These are phyloP conservation scores for Hypoxylon sp. DNA, from an alignment of 2,329 filamentous ascomycete species.

Conservation along the genomic window DNA sequence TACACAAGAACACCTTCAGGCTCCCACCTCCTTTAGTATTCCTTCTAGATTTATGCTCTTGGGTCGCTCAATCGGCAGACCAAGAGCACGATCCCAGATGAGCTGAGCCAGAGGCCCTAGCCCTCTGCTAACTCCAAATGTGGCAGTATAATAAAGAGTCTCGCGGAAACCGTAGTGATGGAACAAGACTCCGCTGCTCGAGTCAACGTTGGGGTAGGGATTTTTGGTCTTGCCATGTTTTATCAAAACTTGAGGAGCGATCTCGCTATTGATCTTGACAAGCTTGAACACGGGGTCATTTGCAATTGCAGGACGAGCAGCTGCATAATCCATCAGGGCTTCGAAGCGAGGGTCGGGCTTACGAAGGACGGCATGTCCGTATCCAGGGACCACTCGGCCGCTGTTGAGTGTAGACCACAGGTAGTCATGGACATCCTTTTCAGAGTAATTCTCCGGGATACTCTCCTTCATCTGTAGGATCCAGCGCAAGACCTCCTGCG, in stretches of 20 bases:
- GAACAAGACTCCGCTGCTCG: slow-evolving; percentile 92
- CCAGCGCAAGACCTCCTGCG: slow-evolving; percentile 97
- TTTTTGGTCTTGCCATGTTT: slow-evolving; percentile 99
- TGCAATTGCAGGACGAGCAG: slow-evolving; percentile 86
- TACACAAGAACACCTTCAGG: slow-evolving; percentile 36
- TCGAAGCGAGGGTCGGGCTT: slow-evolving; percentile 98
- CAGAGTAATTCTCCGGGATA: slow-evolving; percentile 83
- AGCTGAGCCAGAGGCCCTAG: slow-evolving; percentile 93
- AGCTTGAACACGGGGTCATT: slow-evolving; percentile 92
- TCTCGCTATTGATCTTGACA: slow-evolving; percentile 91
- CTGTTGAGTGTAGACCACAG: slow-evolving; percentile 95
- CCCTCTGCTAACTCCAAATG: slow-evolving; percentile 77
- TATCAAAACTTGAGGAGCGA: slow-evolving; percentile 90
- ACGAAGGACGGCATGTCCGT: slow-evolving; percentile 94
- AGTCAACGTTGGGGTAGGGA: slow-evolving; percentile 97
- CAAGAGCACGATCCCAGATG: slow-evolving; percentile 94
- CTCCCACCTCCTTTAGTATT: slow-evolving; percentile 77
- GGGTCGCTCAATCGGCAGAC: slow-evolving; percentile 94
- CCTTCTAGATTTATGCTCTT: slow-evolving; percentile 97
- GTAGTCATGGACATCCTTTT: slow-evolving; percentile 88
- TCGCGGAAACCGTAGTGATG: slow-evolving; percentile 98
- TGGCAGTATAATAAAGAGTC: slow-evolving; percentile 91
- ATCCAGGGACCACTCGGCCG: slow-evolving; percentile 93
- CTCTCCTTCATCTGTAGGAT: slow-evolving; percentile 94
- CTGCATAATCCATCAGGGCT: slow-evolving; percentile 95